phyloP scores from a whole-genome alignment of 495 filamentous ascomycete genomes.

The Haplographium delicatum region DNA sequence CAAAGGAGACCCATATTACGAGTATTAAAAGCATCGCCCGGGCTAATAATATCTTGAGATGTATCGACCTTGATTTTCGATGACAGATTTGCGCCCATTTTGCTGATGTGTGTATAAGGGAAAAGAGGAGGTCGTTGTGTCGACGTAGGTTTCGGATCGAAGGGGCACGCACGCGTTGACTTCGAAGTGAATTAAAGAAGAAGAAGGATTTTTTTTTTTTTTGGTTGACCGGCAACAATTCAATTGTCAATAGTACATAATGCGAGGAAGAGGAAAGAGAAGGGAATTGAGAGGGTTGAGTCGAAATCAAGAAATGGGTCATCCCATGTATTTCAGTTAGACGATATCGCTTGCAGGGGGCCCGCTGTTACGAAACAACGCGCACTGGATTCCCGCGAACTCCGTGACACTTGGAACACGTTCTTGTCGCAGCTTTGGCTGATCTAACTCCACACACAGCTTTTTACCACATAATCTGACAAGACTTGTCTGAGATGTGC shows the following conservation, averaged over 20 bases:
- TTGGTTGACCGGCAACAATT: conserved; percentile 8
- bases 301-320: not conserved
- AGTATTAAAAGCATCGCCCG: not conserved
- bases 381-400: not conserved
- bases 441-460: not conserved
- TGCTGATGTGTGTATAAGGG: not conserved
- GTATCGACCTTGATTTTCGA: not conserved
- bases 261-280: not conserved
- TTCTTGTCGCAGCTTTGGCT: not conserved
- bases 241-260: not conserved
- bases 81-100: not conserved
- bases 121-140: not conserved
- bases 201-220: not conserved
- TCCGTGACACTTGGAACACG: not conserved
- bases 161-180: not conserved
- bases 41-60: not conserved
- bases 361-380: not conserved
- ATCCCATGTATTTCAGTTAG: not conserved
- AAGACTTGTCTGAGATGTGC: not conserved
- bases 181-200: not conserved
- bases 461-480: not conserved
- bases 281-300: not conserved
- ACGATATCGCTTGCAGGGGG: no score
- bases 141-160: not conserved
- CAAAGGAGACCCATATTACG: not conserved